These are phyloP conservation scores for Flammula alnicola DNA, from an alignment of 1,284 basidiomycete genomes.

Conservation along the genomic window DNA sequence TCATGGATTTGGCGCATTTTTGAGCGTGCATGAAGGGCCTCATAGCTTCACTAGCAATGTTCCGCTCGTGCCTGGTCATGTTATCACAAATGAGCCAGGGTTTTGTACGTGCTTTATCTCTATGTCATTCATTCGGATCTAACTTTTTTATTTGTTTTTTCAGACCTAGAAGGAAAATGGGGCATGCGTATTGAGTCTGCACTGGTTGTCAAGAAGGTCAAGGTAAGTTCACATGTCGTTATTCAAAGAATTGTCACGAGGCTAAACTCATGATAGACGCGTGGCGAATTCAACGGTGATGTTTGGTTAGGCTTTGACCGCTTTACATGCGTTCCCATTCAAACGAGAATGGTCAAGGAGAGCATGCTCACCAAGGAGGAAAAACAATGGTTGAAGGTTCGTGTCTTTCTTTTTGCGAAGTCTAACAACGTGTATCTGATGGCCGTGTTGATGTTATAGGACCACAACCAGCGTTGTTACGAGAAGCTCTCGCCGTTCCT, in stretches of 20 bases:
- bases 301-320: slow-evolving; percentile 88
- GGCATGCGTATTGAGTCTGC: slow-evolving; percentile 92
- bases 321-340: slow-evolving; percentile 91
- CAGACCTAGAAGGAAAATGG: slow-evolving; percentile 85
- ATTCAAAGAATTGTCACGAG: too few relatives aligned
- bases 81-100: slow-evolving; percentile 89
- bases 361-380: slow-evolving; percentile 85
- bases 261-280: slow-evolving; percentile 57
- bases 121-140: slow-evolving; percentile 10
- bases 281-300: slow-evolving; percentile 72
- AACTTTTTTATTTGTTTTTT: slow-evolving; percentile 15
- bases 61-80: slow-evolving; percentile 80
- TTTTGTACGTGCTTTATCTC: slow-evolving; percentile 62
- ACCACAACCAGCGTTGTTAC: slow-evolving; percentile 82
- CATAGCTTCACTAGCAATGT: slow-evolving; percentile 72
- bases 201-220: slow-evolving; percentile 69
- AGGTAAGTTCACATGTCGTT: slow-evolving; percentile 52
- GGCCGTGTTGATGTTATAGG: slow-evolving; percentile 14
- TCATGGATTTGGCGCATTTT: slow-evolving; percentile 82
- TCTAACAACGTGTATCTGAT: neutral
- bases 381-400: slow-evolving; percentile 86
- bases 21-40: slow-evolving; percentile 80
- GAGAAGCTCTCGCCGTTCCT: slow-evolving; percentile 76
- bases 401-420: slow-evolving; percentile 18
- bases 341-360: slow-evolving; percentile 88